Evolutionary conservation across 2,329 filamentous ascomycete genomes (phyloP), one percentile per base, ranked within the genome.

Genomic region (Trichoderma gracile): DNA sequence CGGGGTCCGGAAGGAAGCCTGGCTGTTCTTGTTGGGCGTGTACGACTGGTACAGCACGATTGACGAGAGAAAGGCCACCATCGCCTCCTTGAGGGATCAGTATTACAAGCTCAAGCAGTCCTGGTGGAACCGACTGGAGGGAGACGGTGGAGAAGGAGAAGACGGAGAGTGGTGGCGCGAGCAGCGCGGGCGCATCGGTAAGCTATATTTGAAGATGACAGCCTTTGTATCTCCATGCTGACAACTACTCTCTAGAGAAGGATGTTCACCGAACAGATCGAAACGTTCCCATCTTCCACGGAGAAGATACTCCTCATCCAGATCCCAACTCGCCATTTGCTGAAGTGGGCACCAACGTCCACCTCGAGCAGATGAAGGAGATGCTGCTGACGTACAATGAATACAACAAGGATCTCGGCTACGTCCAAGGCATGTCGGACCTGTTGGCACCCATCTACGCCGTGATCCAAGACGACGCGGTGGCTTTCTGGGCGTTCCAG

Each of bases 331-430:
- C 94, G 0, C 94, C 95, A 0, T 99, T 98, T 76, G 92, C 94
- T 14, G 91, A 93, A 50, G 86, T 89, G 4, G 95, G 95, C 67
- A 99, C 95, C 53, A 99, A 99, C 72, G 93, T 97, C 6, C 95
- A 99, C 76, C 85, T 99, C 68, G 95, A 99, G 78, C 95, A 99
- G 79, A 91, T 99, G 86, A 99, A 99, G 79, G 95, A 99, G 75
- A 96, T 99, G 91, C 88, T 99, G 0, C 84, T 99, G 19, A 98
- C 95, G 0, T 99, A 99, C 77, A 98, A 99, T 75, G 95, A 99
- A 78, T 96, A 96, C 78, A 99, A 99, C 79, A 91, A 88, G 65
- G 92, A 95, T 65, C 84, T 99, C 3, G 95, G 96, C 55, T 99
- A 99, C 73, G 95, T 99, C 1, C 95, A 99, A 79, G 95, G 95